A percentile compares a stretch with the other conserved stretches of the same genome.
Conservation (phyloP, 192 early-diverging fungal species). For the Backusella mclennaniae region DNA sequence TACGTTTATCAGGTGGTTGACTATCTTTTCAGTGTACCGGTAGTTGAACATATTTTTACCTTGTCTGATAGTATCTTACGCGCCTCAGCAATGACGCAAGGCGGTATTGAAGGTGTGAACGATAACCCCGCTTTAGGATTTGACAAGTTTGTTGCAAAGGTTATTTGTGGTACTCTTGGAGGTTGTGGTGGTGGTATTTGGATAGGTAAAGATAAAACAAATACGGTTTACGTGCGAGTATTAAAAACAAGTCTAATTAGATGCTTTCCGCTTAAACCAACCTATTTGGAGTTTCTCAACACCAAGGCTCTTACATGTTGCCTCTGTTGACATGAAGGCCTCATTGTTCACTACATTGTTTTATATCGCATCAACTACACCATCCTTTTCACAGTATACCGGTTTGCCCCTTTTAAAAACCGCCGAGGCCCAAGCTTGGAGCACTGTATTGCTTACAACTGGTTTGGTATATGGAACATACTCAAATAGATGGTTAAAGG, state of each 20-base stretch:
- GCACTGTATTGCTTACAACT: conserved; percentile 15
- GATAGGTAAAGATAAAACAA: conserved; percentile 25
- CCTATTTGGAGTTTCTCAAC: conserved; percentile 35
- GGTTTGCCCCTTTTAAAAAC: conserved; percentile 8
- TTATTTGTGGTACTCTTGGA: conserved; percentile 34
- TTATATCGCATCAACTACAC: conserved; percentile 24
- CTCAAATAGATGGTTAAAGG: background rate
- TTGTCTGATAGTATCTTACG: conserved; percentile 32
- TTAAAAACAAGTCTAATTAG: background rate
- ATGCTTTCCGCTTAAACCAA: conserved; percentile 35
- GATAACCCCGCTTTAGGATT: conserved; percentile 18
- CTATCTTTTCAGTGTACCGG: conserved; percentile 16
- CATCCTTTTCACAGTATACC: conserved; percentile 16
- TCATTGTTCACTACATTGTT: conserved; percentile 29
- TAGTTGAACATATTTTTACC: conserved; percentile 11
- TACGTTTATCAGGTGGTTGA: conserved; percentile 21
- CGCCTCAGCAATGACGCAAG: conserved; percentile 11
- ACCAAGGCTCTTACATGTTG: conserved; percentile 23
- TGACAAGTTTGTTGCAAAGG: conserved; percentile 31
- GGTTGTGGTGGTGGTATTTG: conserved; percentile 36
- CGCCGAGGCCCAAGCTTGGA: conserved; percentile 31
- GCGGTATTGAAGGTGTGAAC: conserved; percentile 33
- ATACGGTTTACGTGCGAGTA: background rate
- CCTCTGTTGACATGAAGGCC: conserved; percentile 26
- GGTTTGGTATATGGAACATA: conserved; percentile 18